Evolutionary conservation across 345 rosid species (phyloP), one percentile per base, ranked within the genome.

Genomic region (Carallia pectinifolia): DNA sequence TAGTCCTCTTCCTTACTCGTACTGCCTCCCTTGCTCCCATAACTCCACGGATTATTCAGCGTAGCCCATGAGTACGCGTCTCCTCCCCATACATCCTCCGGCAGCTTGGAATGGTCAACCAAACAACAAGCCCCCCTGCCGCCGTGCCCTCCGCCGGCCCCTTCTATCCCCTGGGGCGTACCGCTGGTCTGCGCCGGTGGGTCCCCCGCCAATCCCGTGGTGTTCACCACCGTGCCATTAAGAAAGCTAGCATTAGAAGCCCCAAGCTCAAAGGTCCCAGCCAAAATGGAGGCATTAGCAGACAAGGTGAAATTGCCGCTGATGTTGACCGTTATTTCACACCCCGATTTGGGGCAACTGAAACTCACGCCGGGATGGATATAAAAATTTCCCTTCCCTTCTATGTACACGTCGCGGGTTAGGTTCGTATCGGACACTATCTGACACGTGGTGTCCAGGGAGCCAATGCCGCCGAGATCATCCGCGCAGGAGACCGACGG

Each of bases 11-110:
- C 98, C 77, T 39, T 87, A 69, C 97, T 96, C 52, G 97, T 90
- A 33, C 86, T 88, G 61, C 95, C 95, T 6, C 99, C 99, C 71
- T 79, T 81, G 67, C 99, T 96, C 61, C 98, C 99, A 73, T 79
- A 88, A 81, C 99, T 96, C 68, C 75, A 74, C 2, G 99, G 99
- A 48, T 23, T 69, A 71, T 89, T 84, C 82, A 96, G 71, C n/a
- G 84, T 75, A 5, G 93, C 85, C 99, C 99, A 96, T 1, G 99
- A 88, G 70, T 96, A 92, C 0, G 97, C 92, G 76, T 96, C 99
- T 64, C 99, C 99, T 52, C 99, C 99, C 98, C 99, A 92, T 4
- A 90, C 94, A 73, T 96, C 98, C 82, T 89, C 98, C 4, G 98
- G 89, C 65, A 90, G 83, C 90, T 87, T 88, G 23, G 63, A 75